Percentiles rank a stretch among this genome's conserved stretches.
Conservation (phyloP, 768 basidiomycete species). For the Amylocystis lapponica region DNA sequence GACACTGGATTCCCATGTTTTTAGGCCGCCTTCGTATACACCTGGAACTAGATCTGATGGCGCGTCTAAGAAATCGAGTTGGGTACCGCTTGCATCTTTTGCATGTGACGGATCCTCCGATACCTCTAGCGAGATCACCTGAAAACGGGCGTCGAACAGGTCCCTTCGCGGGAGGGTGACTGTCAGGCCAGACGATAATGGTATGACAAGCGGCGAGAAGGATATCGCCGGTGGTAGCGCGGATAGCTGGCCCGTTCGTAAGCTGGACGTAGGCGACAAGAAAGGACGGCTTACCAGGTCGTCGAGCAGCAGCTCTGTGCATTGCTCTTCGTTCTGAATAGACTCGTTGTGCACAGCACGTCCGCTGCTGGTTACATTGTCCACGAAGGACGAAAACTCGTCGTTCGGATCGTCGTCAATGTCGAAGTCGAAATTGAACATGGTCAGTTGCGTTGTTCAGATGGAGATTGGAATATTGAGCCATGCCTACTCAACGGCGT, state of each 20-base stretch:
- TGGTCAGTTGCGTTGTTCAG: too few species aligned
- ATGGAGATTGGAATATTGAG: too few species aligned
- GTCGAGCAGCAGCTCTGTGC: constrained; percentile 25
- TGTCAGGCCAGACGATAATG: constrained; percentile 28
- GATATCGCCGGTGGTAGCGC: constrained; percentile 70
- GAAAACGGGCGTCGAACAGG: constrained; percentile 94
- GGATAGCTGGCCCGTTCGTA: constrained; percentile 44
- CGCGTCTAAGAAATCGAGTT: constrained; percentile 63
- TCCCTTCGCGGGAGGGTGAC: constrained; percentile 66
- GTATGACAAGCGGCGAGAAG: constrained; percentile 65
- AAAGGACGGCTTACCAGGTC: not conserved
- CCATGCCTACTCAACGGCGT: too few species aligned
- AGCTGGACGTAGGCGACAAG: not conserved
- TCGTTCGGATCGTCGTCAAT: constrained; percentile 31
- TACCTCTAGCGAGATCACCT: constrained; percentile 54
- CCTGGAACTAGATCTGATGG: constrained; percentile 89
- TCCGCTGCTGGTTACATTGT: not conserved
- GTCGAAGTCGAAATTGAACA: constrained; percentile 63
- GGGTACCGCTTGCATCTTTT: constrained; percentile 1
- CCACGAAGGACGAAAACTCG: not conserved
- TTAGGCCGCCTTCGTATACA: constrained; percentile 92
- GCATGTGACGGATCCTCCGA: not conserved
- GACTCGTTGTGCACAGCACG: constrained; percentile 5
- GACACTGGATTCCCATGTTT: constrained; percentile 95
- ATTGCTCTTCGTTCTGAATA: constrained; percentile 5